Conservation (phyloP, 2,329 filamentous ascomycete species). For the Ciborinia camelliae region DNA sequence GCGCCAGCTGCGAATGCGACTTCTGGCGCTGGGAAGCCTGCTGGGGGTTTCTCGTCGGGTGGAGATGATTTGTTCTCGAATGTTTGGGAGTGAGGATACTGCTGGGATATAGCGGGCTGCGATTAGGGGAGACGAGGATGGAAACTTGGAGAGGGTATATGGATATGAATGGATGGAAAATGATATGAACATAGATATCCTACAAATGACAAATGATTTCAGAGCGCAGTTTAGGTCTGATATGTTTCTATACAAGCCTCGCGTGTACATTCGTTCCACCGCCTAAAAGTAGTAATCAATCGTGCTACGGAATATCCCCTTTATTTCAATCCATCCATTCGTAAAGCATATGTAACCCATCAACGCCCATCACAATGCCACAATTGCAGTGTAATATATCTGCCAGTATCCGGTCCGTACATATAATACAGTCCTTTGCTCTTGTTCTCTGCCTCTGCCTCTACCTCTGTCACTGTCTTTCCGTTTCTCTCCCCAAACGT, state of each 20-base stretch:
- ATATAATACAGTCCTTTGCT: slow-evolving; percentile 28
- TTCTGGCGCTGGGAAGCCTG: slow-evolving; percentile 48
- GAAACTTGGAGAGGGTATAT: neutral
- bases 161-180: slow-evolving; percentile 7
- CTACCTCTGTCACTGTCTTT: neutral
- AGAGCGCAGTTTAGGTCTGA: neutral
- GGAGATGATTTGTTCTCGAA: slow-evolving; percentile 92
- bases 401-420: slow-evolving; percentile 4
- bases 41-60: slow-evolving; percentile 36
- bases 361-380: slow-evolving; percentile 37
- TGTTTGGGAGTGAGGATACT: slow-evolving; percentile 71
- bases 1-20: slow-evolving; percentile 54
- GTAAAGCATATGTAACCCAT: slow-evolving; percentile 13
- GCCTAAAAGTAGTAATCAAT: neutral
- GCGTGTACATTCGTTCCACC: neutral
- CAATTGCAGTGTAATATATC: slow-evolving; percentile 24
- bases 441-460: neutral
- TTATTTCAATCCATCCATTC: neutral
- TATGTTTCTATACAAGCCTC: slow-evolving; percentile 4
- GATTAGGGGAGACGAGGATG: neutral
- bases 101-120: neutral
- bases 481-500: neutral
- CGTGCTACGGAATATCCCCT: neutral
- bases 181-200: slow-evolving; percentile 21
- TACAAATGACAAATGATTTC: slow-evolving; percentile 10